phyloP scores from a whole-genome alignment of 139 green algal species.

The Desmodesmus armatus region DNA sequence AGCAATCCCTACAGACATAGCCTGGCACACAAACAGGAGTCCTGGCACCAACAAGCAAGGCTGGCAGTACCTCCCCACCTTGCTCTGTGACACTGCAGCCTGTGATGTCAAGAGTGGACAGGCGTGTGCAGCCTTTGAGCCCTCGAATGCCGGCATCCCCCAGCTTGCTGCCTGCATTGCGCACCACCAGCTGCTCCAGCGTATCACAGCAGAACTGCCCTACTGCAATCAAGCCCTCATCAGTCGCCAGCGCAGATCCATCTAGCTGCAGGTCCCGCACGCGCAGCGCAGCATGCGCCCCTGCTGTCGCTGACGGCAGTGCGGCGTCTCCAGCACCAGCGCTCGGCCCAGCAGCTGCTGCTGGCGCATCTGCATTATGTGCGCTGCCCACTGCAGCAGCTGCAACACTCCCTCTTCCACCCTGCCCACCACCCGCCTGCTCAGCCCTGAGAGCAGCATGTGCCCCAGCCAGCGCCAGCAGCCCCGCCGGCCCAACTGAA shows the following conservation, averaged over 20 bases:
- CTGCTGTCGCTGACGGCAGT: background rate
- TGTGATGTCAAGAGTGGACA: conserved; percentile 17
- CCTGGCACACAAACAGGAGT: background rate
- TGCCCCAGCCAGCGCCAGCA: background rate
- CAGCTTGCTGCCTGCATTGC: conserved; percentile 20
- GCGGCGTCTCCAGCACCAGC: background rate
- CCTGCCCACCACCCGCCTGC: background rate
- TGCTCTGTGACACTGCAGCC: conserved; percentile 26
- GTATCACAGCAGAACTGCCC: background rate
- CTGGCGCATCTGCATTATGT: background rate
- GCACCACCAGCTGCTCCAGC: conserved; percentile 11
- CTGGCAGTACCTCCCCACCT: background rate
- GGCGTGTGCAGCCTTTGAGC: background rate
- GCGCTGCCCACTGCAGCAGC: background rate
- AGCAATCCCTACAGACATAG: background rate
- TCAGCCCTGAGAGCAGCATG: background rate
- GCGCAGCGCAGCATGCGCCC: background rate
- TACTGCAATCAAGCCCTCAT: conserved; percentile 3
- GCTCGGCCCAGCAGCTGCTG: background rate
- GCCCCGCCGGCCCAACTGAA: background rate
- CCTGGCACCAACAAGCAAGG: background rate
- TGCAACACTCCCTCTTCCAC: background rate
- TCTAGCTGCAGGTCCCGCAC: conserved; percentile 7
- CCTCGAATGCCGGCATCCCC: conserved; percentile 2
- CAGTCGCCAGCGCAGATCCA: background rate